Base-by-base conservation (phyloP, 495 filamentous ascomycete genomes). In the Acidiella bohemica region DNA sequence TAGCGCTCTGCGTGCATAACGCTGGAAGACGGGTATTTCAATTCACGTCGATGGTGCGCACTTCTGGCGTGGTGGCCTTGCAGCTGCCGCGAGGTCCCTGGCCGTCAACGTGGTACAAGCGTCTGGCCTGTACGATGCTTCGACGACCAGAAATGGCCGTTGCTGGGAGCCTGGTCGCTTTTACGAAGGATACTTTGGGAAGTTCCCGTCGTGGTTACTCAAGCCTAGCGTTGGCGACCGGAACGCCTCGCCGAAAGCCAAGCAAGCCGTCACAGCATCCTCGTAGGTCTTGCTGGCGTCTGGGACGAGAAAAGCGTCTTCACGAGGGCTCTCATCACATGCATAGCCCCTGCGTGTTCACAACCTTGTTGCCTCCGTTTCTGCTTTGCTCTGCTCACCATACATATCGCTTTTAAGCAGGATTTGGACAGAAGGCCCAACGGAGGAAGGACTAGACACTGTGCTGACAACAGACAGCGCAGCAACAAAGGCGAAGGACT, bases 381-480 rank as follows among this genome's bases (percentile, higher is more conserved):
- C 23, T 19, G 25, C 25, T 14, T 37, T 11, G 17, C 13, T 19
- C 2, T 24, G 3, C 7, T 11, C 13, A 37, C 34, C 34, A 22
- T 37, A 37, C 12, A 37, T 19, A 25, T 37, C 34, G 22, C 25
- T 37, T 19, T 37, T 19, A 19, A 37, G 20, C 34, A 37, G 25
- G 22, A 37, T 37, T 19, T 37, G 18, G 3, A 23, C n/a, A 37
- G 16, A 19, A 37, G 34, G 25, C 9, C 22, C 22, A 7, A 37
- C 10, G 3, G 34, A 37, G 7, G 18, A 12, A 13, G 34, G 20
- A 6, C 13, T 37, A 8, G 34, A 22, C 14, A 25, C 22, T 24
- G 34, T 22, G 34, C 10, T 19, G 34, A 6, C 34, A 25, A 37
- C n/a, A 27, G 7, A 27, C 25, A 27, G n/a, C n/a, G n/a, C n/a